A percentile compares a stretch with the other conserved stretches of the same genome.
Evolutionary conservation across 2,329 filamentous ascomycete species (phyloP).

Genomic region (Cadophora sp.): DNA sequence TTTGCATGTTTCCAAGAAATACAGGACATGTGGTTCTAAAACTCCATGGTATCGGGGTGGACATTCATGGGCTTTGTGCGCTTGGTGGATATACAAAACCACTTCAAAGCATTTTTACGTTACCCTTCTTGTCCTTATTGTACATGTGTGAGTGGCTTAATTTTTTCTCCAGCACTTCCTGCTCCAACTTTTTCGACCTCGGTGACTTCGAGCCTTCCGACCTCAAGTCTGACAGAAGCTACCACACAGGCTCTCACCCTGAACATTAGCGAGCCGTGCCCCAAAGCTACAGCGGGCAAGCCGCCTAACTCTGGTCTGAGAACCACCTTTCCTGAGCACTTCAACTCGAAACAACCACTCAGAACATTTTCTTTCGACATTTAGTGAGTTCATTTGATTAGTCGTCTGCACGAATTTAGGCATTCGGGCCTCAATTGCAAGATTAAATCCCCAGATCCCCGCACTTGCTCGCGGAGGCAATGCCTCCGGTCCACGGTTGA

Average conservation of each 20-base stretch:
- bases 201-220: no score
- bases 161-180: no score
- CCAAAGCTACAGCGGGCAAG: neutral
- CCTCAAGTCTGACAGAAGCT: no score
- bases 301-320: neutral
- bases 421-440: conserved; percentile 16
- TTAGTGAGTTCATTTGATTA: neutral
- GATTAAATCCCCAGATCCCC: conserved; percentile 4
- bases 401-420: conserved; percentile 3
- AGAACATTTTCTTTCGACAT: neutral
- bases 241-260: neutral
- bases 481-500: conserved; percentile 14
- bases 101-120: neutral
- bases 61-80: no score
- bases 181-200: no score
- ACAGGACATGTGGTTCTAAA: neutral
- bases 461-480: conserved; percentile 10
- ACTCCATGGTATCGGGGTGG: no score
- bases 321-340: neutral
- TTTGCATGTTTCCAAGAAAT: neutral
- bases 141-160: no score
- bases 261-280: conserved; percentile 1
- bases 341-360: neutral
- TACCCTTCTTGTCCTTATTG: neutral
- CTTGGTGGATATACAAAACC: neutral